phyloP scores from a whole-genome alignment of 139 green algal species.

The Chlamydomonas asymmetrica region DNA sequence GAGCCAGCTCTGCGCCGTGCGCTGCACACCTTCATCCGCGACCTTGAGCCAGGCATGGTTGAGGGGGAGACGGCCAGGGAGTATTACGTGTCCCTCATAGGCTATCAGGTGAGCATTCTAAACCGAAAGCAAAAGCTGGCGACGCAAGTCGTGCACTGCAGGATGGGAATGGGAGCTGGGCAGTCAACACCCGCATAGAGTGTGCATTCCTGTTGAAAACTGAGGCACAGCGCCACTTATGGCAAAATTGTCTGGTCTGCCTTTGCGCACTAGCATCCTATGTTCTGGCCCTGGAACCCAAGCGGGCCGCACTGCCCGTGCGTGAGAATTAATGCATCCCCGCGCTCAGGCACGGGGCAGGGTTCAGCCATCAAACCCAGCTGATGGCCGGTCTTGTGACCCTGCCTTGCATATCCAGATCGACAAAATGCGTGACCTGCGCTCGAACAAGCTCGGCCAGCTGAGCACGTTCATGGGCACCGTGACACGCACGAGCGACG shows the following conservation, averaged over 20 bases:
- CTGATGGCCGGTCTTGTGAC: background rate
- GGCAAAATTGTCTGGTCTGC: no score
- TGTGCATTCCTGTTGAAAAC: conserved; percentile 20
- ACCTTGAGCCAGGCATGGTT: conserved; percentile 62
- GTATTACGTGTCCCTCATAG: conserved; percentile 31
- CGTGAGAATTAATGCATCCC: no score
- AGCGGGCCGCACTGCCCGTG: no score
- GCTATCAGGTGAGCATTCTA: no score
- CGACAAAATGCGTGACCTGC: conserved; percentile 40
- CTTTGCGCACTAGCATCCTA: no score
- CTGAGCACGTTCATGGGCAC: conserved; percentile 77
- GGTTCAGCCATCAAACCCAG: background rate
- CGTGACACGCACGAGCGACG: conserved; percentile 94
- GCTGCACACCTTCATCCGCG: conserved; percentile 74
- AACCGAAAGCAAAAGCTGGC: no score
- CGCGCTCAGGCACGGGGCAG: background rate
- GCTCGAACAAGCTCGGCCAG: conserved; percentile 58
- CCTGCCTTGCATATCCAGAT: background rate
- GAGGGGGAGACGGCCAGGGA: conserved; percentile 47
- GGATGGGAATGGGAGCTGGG: no score
- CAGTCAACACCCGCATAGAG: background rate
- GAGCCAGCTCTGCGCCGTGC: conserved; percentile 77
- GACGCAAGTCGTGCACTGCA: no score
- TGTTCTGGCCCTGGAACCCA: no score
- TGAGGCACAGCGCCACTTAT: background rate